A percentile compares a stretch with the other conserved stretches of the same genome.
Conservation (phyloP, 305 asterid species). For the Fraxinus floribunda region DNA sequence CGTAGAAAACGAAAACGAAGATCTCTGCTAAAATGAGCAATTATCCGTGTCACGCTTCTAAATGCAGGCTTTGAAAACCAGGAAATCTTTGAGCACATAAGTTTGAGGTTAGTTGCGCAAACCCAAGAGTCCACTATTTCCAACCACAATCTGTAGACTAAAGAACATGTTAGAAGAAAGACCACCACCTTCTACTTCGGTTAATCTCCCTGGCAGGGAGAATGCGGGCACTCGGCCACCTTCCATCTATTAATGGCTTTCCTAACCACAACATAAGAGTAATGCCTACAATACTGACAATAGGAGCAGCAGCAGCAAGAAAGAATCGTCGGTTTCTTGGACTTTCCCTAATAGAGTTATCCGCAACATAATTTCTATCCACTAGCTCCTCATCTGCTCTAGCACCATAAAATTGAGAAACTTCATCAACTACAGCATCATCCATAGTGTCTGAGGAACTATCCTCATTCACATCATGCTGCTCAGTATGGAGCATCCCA, state of each 20-base stretch:
- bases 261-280: constrained; percentile 66
- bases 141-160: neutral
- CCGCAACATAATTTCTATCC: constrained; percentile 25
- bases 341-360: constrained; percentile 20
- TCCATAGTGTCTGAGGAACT: constrained; percentile 34
- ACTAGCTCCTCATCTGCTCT: constrained; percentile 28
- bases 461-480: constrained; percentile 34
- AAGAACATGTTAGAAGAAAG: constrained; percentile 43
- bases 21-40: neutral
- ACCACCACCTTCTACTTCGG: constrained; percentile 66
- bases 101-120: neutral
- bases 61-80: neutral
- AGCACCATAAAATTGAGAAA: constrained; percentile 21
- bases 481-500: constrained; percentile 24
- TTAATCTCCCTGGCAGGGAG: constrained; percentile 38
- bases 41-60: neutral
- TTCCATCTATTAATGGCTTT: constrained; percentile 39
- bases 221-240: constrained; percentile 33
- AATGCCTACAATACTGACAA: constrained; percentile 62
- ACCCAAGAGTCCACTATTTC: neutral
- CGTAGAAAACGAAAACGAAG: neutral
- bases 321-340: constrained; percentile 57
- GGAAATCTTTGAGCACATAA: neutral
- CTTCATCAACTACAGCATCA: constrained; percentile 32
- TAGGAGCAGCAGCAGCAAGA: constrained; percentile 65